phyloP scores from a whole-genome alignment of 176 grass and related monocot species.

The Carex myosuroides region DNA sequence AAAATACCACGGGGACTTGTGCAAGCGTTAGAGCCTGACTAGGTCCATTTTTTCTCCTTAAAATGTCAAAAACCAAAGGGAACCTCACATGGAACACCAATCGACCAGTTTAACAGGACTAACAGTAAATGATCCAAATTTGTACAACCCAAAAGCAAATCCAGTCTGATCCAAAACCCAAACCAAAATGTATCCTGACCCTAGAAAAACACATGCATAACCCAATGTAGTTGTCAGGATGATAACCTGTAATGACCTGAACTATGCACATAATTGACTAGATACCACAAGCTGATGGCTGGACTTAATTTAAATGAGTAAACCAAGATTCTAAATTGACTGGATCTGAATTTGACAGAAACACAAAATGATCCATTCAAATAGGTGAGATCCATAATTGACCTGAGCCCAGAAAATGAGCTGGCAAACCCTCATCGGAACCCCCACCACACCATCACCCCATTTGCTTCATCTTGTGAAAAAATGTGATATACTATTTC shows the following conservation, averaged over 20 bases:
- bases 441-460: background rate
- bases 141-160: background rate
- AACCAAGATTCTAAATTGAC: background rate
- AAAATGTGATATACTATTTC: background rate
- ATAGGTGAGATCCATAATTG: background rate
- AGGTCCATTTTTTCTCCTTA: background rate
- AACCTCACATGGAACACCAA: background rate
- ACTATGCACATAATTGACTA: background rate
- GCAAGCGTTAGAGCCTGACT: background rate
- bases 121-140: background rate
- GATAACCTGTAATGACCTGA: background rate
- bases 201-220: background rate
- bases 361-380: background rate
- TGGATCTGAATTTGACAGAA: background rate
- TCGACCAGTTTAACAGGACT: background rate
- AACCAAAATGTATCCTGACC: background rate
- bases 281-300: background rate
- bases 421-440: no score
- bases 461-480: background rate
- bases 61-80: background rate
- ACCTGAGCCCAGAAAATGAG: background rate
- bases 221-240: background rate
- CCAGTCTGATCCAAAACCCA: background rate
- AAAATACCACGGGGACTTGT: background rate
- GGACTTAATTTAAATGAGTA: background rate